Evolutionary conservation across 495 filamentous ascomycete genomes (phyloP).

Genomic region (Penicillium egyptiacum): DNA sequence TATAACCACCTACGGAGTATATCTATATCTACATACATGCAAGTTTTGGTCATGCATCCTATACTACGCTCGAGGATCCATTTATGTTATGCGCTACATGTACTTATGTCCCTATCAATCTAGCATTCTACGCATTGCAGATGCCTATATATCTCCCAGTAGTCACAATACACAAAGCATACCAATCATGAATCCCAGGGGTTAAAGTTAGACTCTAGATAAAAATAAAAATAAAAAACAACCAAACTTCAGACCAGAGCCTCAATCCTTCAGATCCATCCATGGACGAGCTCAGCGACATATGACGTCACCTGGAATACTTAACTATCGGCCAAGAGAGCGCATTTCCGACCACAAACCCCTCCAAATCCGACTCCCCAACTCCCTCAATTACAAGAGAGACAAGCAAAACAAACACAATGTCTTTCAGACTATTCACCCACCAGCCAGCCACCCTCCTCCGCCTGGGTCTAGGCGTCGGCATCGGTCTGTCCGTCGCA

Average conservation of each 20-base stretch:
- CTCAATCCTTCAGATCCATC: background rate
- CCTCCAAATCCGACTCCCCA: background rate
- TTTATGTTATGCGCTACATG: background rate
- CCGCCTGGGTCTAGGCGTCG: conserved; percentile 44
- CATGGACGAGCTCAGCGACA: background rate
- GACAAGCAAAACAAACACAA: conserved; percentile 13
- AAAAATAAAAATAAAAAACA: background rate
- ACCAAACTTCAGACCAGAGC: background rate
- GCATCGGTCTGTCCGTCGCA: conserved; percentile 35
- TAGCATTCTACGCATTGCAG: background rate
- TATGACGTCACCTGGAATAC: background rate
- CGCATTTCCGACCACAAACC: background rate
- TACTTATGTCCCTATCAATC: background rate
- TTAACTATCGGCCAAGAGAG: background rate
- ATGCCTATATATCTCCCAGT: background rate
- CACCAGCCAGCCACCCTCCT: conserved; percentile 33
- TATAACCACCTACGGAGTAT: background rate
- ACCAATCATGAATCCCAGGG: background rate
- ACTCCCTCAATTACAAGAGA: conserved; percentile 1
- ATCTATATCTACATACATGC: background rate
- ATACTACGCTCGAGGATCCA: background rate
- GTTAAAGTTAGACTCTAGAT: background rate
- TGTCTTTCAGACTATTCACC: conserved; percentile 35
- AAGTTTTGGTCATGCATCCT: background rate
- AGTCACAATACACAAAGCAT: background rate